Evolutionary conservation across 148 eudicot species (phyloP).

Genomic region (Limonium bicolor): DNA sequence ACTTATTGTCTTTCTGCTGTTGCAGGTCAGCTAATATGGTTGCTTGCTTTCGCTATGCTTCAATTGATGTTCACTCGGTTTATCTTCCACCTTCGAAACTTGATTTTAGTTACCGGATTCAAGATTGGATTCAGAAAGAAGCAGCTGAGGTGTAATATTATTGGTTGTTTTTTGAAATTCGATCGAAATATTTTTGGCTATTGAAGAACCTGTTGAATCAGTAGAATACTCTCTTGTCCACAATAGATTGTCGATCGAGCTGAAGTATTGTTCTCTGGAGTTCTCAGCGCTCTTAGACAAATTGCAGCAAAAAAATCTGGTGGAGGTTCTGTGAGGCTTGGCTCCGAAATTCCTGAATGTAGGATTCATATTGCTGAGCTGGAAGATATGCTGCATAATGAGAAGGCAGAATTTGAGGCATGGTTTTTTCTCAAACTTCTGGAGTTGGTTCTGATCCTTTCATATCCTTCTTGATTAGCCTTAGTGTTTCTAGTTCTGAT

Average conservation of each 20-base stretch:
- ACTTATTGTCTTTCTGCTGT: background rate
- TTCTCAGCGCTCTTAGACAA: constrained; percentile 50
- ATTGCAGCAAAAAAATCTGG: constrained; percentile 38
- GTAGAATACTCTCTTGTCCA: no score
- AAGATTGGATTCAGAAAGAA: constrained; percentile 80
- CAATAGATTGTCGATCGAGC: constrained; percentile 56
- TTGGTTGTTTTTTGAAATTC: no score
- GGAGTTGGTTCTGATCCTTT: no score
- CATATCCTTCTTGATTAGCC: no score
- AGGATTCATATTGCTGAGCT: constrained; percentile 41
- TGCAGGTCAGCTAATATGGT: constrained; percentile 94
- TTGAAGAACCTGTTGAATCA: no score
- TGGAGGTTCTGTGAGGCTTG: constrained; percentile 15
- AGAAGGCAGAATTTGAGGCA: constrained; percentile 75
- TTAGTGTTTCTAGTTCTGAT: background rate
- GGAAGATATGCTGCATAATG: constrained; percentile 45
- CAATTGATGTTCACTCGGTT: constrained; percentile 90
- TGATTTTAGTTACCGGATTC: constrained; percentile 59
- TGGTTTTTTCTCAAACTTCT: background rate
- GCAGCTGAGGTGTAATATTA: constrained; percentile 51
- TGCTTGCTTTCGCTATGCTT: constrained; percentile 98
- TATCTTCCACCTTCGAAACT: constrained; percentile 78
- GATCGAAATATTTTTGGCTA: no score
- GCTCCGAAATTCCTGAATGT: constrained; percentile 18
- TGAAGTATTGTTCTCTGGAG: constrained; percentile 66